These are phyloP conservation scores for Picochlorum sp. DNA, from an alignment of 139 green algal species.

Conservation along the genomic window DNA sequence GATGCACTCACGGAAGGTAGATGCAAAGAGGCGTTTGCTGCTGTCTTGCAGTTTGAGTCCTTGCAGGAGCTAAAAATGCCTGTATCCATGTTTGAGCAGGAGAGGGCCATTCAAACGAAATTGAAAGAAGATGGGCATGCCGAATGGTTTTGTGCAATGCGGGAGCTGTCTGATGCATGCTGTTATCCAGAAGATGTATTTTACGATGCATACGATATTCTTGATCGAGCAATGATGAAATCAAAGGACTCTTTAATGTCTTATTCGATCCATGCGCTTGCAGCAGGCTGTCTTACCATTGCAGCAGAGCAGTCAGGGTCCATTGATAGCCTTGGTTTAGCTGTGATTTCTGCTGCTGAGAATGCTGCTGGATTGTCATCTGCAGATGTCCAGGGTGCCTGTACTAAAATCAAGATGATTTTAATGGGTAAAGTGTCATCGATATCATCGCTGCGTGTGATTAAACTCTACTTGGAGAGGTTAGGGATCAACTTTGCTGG, in stretches of 20 bases:
- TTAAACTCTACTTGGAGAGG: constrained; percentile 69
- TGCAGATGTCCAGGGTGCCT: not conserved
- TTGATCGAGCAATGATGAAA: constrained; percentile 45
- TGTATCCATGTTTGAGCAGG: not conserved
- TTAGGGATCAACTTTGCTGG: constrained; percentile 35
- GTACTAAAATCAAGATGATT: not conserved
- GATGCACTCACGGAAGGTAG: constrained; percentile 43
- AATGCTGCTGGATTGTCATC: not conserved
- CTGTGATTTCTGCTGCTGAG: constrained; percentile 10
- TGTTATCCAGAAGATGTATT: constrained; percentile 28
- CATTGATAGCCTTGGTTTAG: no score
- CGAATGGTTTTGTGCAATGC: not conserved
- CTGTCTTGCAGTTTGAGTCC: constrained; percentile 51
- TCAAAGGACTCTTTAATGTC: constrained; percentile 5
- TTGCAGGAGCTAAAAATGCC: constrained; percentile 1
- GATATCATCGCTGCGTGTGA: constrained; percentile 22
- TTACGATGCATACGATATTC: constrained; percentile 46
- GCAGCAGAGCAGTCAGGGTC: constrained; percentile 16
- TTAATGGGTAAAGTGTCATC: constrained; percentile 16
- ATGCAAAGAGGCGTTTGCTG: constrained; percentile 58
- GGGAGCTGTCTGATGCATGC: not conserved
- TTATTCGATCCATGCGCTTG: constrained; percentile 10
- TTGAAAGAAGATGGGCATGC: no score
- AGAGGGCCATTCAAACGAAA: not conserved
- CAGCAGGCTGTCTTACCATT: constrained; percentile 16